Evolutionary conservation across 2,329 filamentous ascomycete species (phyloP).

Genomic region (Chaetomium strumarium): DNA sequence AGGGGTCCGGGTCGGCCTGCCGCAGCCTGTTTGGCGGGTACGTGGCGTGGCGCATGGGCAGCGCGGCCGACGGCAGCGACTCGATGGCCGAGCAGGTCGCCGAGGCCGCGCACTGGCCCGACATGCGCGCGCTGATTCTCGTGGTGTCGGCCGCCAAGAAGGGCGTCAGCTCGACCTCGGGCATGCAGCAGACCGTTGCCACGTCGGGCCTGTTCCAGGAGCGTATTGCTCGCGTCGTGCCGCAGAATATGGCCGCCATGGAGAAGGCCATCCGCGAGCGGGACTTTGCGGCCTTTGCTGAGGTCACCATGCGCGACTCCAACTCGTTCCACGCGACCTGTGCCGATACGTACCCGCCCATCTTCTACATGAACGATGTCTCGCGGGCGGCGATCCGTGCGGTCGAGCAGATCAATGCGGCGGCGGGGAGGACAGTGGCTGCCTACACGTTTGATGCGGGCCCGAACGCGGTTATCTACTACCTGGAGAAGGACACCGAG

Average conservation of each 20-base stretch:
- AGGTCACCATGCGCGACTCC: slow-evolving; percentile 91
- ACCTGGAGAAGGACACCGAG: slow-evolving; percentile 70
- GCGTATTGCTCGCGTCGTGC: slow-evolving; percentile 71
- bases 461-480: slow-evolving; percentile 96
- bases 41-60: slow-evolving; percentile 86
- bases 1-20: slow-evolving; percentile 93
- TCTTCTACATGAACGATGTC: slow-evolving; percentile 97
- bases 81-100: slow-evolving; percentile 85
- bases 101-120: slow-evolving; percentile 84
- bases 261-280: slow-evolving; percentile 69
- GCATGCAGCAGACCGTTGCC: slow-evolving; percentile 94
- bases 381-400: slow-evolving; percentile 79
- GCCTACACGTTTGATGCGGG: slow-evolving; percentile 98
- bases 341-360: slow-evolving; percentile 91
- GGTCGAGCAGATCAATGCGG: slow-evolving; percentile 81
- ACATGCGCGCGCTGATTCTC: slow-evolving; percentile 87
- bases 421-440: slow-evolving; percentile 71
- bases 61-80: slow-evolving; percentile 71
- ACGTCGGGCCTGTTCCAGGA: slow-evolving; percentile 83
- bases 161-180: slow-evolving; percentile 83
- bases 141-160: slow-evolving; percentile 94
- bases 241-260: slow-evolving; percentile 76
- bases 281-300: slow-evolving; percentile 82
- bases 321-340: slow-evolving; percentile 97
- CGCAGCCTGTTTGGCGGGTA: slow-evolving; percentile 91